Conservation (phyloP, 2,329 filamentous ascomycete genomes). For the Chaetomiaceae sp. region DNA sequence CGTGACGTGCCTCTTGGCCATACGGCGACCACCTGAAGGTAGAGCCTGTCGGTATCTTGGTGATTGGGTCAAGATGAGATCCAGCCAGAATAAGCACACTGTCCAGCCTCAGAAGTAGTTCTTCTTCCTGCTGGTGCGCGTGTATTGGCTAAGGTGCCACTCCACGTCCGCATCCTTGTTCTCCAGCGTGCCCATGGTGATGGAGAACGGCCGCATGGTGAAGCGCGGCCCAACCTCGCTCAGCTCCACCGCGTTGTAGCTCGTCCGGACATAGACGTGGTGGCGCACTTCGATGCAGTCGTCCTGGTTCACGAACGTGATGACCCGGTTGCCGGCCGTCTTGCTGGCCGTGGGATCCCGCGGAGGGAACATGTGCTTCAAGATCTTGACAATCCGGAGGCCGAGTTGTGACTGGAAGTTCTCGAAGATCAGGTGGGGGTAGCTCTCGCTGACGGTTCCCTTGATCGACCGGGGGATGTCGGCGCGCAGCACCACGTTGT, state of each 20-base stretch:
- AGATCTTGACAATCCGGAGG: slow-evolving; percentile 74
- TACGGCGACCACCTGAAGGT: too few species aligned
- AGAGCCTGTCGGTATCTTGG: background rate
- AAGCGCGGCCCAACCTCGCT: slow-evolving; percentile 88
- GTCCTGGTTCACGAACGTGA: slow-evolving; percentile 92
- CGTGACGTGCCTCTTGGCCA: too few species aligned
- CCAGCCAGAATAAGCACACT: background rate
- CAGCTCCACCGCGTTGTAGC: slow-evolving; percentile 81
- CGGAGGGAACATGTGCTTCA: slow-evolving; percentile 93
- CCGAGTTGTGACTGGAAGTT: slow-evolving; percentile 80
- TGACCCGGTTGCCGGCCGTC: slow-evolving; percentile 80
- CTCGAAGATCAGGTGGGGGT: slow-evolving; percentile 93
- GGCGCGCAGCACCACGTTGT: slow-evolving; percentile 84
- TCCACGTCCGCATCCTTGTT: slow-evolving; percentile 94
- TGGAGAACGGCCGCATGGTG: slow-evolving; percentile 96
- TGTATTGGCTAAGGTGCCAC: slow-evolving; percentile 95
- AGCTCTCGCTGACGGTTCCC: slow-evolving; percentile 68
- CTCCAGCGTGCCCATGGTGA: slow-evolving; percentile 82
- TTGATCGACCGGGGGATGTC: slow-evolving; percentile 85
- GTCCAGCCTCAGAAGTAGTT: slow-evolving; percentile 65
- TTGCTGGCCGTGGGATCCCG: slow-evolving; percentile 66
- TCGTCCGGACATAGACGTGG: slow-evolving; percentile 84
- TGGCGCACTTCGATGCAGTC: slow-evolving; percentile 91
- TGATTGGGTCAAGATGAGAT: background rate
- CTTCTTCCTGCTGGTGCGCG: slow-evolving; percentile 88